A percentile compares a stretch with the other conserved stretches of the same genome.
Evolutionary conservation across 371 early-diverging fungal genomes (phyloP).

Genomic region (Sanchytrium tribonematis): DNA sequence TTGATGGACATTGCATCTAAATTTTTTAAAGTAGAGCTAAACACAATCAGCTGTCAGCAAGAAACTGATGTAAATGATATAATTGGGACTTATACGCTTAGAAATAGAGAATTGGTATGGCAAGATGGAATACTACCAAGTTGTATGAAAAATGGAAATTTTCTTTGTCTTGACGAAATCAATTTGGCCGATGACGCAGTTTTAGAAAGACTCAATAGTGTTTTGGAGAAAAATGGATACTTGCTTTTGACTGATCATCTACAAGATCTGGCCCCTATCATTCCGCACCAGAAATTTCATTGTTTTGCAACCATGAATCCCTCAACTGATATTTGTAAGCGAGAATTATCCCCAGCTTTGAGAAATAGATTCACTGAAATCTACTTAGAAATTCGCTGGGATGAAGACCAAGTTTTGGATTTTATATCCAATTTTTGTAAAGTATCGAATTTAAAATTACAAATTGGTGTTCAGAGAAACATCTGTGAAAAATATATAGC

Average conservation of each 20-base stretch:
- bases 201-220: constrained; percentile 90
- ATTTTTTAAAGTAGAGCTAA: constrained; percentile 29
- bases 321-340: constrained; percentile 97
- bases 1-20: constrained; percentile 73
- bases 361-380: constrained; percentile 98
- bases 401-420: not conserved
- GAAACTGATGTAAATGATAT: constrained; percentile 91
- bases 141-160: constrained; percentile 72
- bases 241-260: constrained; percentile 74
- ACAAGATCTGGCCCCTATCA: constrained; percentile 23
- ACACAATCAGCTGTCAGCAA: constrained; percentile 89
- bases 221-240: constrained; percentile 69
- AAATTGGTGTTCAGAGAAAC: constrained; percentile 2
- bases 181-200: constrained; percentile 97
- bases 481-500: not conserved
- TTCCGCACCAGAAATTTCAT: constrained; percentile 42
- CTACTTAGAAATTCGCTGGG: constrained; percentile 15
- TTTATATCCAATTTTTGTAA: not conserved
- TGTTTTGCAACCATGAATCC: constrained; percentile 99
- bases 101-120: constrained; percentile 36
- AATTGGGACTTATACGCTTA: constrained; percentile 27
- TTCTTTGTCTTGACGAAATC: constrained; percentile 96
- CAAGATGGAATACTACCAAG: constrained; percentile 80
- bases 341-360: constrained; percentile 95
- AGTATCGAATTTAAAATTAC: constrained; percentile 3